These are phyloP conservation scores for Alloteropsis angusta DNA, from an alignment of 202 grass and related monocot species.

Conservation along the genomic window DNA sequence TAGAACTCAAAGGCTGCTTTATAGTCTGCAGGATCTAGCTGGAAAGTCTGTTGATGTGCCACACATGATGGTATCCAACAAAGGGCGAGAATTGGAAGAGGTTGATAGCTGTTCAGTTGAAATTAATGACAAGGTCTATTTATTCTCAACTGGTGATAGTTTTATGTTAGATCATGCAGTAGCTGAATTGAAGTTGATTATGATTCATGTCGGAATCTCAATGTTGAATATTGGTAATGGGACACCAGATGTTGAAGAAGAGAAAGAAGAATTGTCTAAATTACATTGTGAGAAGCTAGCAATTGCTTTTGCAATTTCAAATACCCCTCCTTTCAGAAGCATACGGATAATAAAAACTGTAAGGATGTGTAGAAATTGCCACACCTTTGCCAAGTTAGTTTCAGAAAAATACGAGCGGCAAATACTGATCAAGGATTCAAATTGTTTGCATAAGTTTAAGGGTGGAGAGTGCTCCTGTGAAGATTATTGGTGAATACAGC, in stretches of 20 bases:
- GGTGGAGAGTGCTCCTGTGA: slow-evolving; percentile 72
- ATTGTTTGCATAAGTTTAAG: slow-evolving; percentile 72
- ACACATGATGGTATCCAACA: slow-evolving; percentile 26
- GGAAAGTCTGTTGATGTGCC: slow-evolving; percentile 30
- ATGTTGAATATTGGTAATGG: slow-evolving; percentile 12
- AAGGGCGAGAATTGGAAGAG: slow-evolving; percentile 23
- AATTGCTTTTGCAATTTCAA: slow-evolving; percentile 61
- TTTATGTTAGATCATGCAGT: slow-evolving; percentile 19
- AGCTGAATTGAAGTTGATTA: slow-evolving; percentile 40
- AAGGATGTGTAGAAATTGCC: slow-evolving; percentile 64
- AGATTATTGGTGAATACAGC: slow-evolving; percentile 68
- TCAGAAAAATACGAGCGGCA: slow-evolving; percentile 47
- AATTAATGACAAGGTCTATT: slow-evolving; percentile 48
- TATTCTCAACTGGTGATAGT: slow-evolving; percentile 42
- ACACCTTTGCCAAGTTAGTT: slow-evolving; percentile 63
- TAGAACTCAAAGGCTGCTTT: slow-evolving; percentile 42
- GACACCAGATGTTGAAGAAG: slow-evolving; percentile 50
- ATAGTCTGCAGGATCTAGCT: slow-evolving; percentile 40
- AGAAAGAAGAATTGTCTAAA: slow-evolving; percentile 40
- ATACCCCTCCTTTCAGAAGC: slow-evolving; percentile 36
- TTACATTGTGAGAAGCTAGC: slow-evolving; percentile 74
- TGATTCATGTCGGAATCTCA: slow-evolving; percentile 24
- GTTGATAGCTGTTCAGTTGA: slow-evolving; percentile 49
- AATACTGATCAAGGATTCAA: slow-evolving; percentile 78
- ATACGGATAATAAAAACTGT: slow-evolving; percentile 66